Percentiles rank a stretch among this genome's conserved stretches.
These are phyloP conservation scores for Phialocephala sp. DNA, from an alignment of 2,329 filamentous ascomycete species.

Conservation along the genomic window DNA sequence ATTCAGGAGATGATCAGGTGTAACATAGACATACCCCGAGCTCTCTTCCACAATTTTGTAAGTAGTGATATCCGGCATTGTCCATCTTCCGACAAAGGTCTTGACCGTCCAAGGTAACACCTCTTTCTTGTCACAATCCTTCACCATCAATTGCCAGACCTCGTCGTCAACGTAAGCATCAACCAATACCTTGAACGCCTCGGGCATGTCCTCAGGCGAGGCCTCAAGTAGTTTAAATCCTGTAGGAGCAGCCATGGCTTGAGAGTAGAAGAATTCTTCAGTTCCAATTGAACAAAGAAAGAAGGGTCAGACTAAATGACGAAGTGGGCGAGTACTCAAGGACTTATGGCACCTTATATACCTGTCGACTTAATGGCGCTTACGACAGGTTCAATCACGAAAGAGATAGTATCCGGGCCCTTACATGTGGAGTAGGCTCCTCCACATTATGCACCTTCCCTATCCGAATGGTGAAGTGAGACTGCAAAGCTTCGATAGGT, in stretches of 20 bases:
- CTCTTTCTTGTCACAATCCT: constrained; percentile 24
- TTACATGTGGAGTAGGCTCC: too few relatives aligned
- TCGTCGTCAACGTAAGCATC: constrained; percentile 29
- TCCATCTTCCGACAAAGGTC: constrained; percentile 27
- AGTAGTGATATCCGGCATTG: constrained; percentile 32
- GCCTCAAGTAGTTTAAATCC: constrained; percentile 19
- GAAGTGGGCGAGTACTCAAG: not conserved
- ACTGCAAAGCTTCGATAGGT: too few relatives aligned
- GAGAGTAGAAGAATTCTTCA: not conserved
- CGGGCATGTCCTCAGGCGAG: constrained; percentile 25
- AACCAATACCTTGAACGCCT: constrained; percentile 27
- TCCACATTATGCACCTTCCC: too few relatives aligned
- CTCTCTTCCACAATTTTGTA: constrained; percentile 31
- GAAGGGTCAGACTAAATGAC: not conserved
- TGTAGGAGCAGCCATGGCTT: not conserved
- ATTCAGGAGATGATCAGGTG: not conserved
- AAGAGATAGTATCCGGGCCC: too few relatives aligned
- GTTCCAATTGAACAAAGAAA: not conserved
- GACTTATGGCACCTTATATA: too few relatives aligned
- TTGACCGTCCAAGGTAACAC: constrained; percentile 31
- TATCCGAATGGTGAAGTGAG: too few relatives aligned
- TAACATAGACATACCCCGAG: constrained; percentile 23
- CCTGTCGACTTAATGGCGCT: too few relatives aligned
- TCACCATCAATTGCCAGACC: constrained; percentile 24
- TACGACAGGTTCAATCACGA: too few relatives aligned